These are phyloP conservation scores for Candida gorgasii DNA, from an alignment of 805 yeast species.

Conservation along the genomic window DNA sequence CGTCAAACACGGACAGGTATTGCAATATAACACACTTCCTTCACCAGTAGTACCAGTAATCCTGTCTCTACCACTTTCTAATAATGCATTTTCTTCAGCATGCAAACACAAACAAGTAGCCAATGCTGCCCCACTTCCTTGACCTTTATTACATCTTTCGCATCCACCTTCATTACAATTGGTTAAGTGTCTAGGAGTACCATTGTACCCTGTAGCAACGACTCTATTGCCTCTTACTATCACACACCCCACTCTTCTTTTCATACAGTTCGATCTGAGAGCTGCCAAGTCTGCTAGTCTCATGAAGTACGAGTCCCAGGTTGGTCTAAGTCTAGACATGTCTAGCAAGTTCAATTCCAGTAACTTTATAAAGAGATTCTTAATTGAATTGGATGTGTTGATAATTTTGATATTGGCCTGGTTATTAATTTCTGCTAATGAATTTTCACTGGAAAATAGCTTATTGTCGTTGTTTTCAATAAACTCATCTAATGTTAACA, in stretches of 20 bases:
- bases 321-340: constrained; percentile 67
- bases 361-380: constrained; percentile 35
- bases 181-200: constrained; percentile 85
- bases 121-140: constrained; percentile 60
- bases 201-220: constrained; percentile 95
- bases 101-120: constrained; percentile 91
- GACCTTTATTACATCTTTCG: constrained; percentile 76
- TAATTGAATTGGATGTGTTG: constrained; percentile 38
- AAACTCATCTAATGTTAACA: constrained; percentile 34
- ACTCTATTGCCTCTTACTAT: constrained; percentile 83
- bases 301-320: constrained; percentile 98
- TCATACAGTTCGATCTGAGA: constrained; percentile 92
- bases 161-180: constrained; percentile 98
- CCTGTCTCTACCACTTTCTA: constrained; percentile 92
- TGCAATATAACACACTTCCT: constrained; percentile 75
- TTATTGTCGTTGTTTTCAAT: constrained; percentile 30
- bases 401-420: constrained; percentile 47
- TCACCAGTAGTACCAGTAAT: constrained; percentile 34
- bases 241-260: constrained; percentile 95
- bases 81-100: constrained; percentile 94
- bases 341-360: constrained; percentile 42
- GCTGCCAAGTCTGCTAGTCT: constrained; percentile 91
- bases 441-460: constrained; percentile 44
- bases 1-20: constrained; percentile 96
- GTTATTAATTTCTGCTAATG: constrained; percentile 62